These are phyloP conservation scores for Sporothrix pallida DNA, from an alignment of 2,329 filamentous ascomycete genomes.

Conservation along the genomic window DNA sequence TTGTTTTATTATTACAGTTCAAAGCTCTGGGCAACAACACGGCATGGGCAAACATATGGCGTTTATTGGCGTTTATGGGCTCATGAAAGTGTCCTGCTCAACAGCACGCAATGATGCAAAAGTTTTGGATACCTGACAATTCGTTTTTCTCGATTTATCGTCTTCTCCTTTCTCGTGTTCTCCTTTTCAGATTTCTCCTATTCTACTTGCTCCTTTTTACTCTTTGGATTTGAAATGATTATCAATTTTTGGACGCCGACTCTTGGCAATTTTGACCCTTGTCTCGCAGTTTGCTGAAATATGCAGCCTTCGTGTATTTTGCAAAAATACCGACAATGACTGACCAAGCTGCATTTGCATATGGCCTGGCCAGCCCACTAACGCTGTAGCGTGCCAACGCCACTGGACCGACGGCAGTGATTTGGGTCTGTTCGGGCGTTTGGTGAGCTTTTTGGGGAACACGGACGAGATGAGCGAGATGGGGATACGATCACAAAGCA, in stretches of 20 bases:
- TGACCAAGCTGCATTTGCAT: slow-evolving; percentile 2
- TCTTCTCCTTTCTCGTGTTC: too few relatives aligned
- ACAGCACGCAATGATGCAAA: background rate
- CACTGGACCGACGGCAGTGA: background rate
- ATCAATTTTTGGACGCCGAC: slow-evolving; percentile 19
- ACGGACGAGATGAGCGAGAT: background rate
- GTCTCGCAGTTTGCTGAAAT: background rate
- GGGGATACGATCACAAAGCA: background rate
- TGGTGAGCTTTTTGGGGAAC: background rate
- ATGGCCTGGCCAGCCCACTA: background rate
- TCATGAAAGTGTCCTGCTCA: background rate
- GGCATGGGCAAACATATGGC: background rate
- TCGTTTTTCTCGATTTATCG: too few relatives aligned
- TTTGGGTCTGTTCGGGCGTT: background rate
- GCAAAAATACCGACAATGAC: background rate
- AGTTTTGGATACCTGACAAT: background rate
- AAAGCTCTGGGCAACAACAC: slow-evolving; percentile 17
- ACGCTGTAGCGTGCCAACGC: background rate
- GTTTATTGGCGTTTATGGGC: slow-evolving; percentile 7
- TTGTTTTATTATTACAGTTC: background rate
- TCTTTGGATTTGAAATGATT: slow-evolving; percentile 28
- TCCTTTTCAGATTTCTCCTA: too few relatives aligned
- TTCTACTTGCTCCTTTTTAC: background rate
- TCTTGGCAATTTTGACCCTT: background rate
- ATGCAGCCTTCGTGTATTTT: background rate